Conservation (phyloP, 1,139 yeast species). For the Taphrina flavorubra region DNA sequence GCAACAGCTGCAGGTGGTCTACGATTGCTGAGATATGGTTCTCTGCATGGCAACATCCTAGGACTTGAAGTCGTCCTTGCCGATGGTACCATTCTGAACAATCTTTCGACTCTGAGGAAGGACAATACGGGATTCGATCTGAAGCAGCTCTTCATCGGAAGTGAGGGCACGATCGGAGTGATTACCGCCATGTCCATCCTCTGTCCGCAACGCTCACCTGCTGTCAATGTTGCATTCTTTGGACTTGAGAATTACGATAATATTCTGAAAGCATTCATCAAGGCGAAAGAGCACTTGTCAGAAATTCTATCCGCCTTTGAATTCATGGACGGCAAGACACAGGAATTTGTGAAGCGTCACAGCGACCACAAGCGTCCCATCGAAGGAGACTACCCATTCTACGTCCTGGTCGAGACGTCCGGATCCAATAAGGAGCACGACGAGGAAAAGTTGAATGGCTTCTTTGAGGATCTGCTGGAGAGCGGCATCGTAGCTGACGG, state of each 20-base stretch:
- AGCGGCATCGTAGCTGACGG: slow-evolving; percentile 85
- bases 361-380: slow-evolving; percentile 69
- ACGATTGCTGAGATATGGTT: slow-evolving; percentile 84
- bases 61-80: slow-evolving; percentile 93
- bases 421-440: slow-evolving; percentile 79
- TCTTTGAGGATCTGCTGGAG: slow-evolving; percentile 84
- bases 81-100: slow-evolving; percentile 80
- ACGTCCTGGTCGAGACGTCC: slow-evolving; percentile 87
- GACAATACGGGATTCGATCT: slow-evolving; percentile 90
- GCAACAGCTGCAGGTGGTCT: slow-evolving; percentile 98
- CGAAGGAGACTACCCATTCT: slow-evolving; percentile 81
- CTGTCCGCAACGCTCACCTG: slow-evolving; percentile 90
- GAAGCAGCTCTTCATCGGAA: slow-evolving; percentile 89
- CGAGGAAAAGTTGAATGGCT: slow-evolving; percentile 64
- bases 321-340: slow-evolving; percentile 86
- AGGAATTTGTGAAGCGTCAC: slow-evolving; percentile 63
- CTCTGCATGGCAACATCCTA: slow-evolving; percentile 87
- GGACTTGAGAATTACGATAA: slow-evolving; percentile 81
- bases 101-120: slow-evolving; percentile 82
- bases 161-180: slow-evolving; percentile 89
- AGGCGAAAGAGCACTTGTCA: slow-evolving; percentile 76
- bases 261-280: slow-evolving; percentile 79
- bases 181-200: slow-evolving; percentile 88
- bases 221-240: slow-evolving; percentile 85
- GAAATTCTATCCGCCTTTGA: slow-evolving; percentile 94